Evolutionary conservation across 768 basidiomycete genomes (phyloP).

Genomic region (Agrocybe pediades): DNA sequence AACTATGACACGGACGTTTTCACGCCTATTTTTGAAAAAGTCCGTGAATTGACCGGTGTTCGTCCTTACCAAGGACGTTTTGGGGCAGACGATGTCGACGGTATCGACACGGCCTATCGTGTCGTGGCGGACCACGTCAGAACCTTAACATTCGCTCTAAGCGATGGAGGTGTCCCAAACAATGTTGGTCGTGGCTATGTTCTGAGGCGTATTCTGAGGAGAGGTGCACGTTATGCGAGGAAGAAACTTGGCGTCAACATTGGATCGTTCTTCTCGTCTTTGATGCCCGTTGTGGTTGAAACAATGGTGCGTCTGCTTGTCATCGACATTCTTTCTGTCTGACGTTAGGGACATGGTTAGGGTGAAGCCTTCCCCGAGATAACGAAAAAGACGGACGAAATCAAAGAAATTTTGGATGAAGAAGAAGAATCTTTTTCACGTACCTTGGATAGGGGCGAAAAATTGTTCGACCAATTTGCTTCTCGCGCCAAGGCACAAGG

Average conservation of each 20-base stretch:
- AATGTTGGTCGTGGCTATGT: conserved; percentile 98
- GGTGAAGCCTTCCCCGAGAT: conserved; percentile 92
- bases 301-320: conserved; percentile 63
- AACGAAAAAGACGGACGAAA: conserved; percentile 74
- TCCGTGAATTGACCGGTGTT: conserved; percentile 88
- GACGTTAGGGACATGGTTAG: conserved; percentile 41
- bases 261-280: conserved; percentile 91
- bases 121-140: conserved; percentile 96
- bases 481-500: conserved; percentile 63
- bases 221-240: conserved; percentile 94
- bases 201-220: conserved; percentile 87
- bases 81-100: conserved; percentile 92
- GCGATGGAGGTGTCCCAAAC: conserved; percentile 95
- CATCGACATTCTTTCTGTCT: background rate
- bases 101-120: conserved; percentile 96
- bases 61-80: conserved; percentile 89
- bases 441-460: conserved; percentile 97
- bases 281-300: conserved; percentile 88
- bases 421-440: conserved; percentile 97
- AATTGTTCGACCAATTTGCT: conserved; percentile 90
- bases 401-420: conserved; percentile 95
- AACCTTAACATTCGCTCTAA: conserved; percentile 93
- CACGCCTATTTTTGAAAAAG: conserved; percentile 80
- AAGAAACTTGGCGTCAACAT: conserved; percentile 94
- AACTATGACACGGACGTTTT: conserved; percentile 99